Base-by-base conservation (phyloP, 306 rosid genomes). In the Gastrolobium villosum region DNA sequence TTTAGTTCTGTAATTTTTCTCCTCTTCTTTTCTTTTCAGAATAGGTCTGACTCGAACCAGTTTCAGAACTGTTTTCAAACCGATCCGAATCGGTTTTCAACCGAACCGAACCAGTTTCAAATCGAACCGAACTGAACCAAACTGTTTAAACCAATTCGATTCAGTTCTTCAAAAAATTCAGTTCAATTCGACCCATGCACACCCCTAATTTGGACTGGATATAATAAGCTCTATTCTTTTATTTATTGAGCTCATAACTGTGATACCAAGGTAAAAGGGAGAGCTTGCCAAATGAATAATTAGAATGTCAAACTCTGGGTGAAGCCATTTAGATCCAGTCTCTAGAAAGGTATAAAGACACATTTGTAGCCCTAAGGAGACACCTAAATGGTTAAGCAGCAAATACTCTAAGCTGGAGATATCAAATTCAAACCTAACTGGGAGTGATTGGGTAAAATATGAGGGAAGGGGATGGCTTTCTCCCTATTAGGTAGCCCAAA, bases 251-350 rank as follows among this genome's bases (percentile, higher is more conserved):
- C 64, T 50, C 34, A 50, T 36, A 70, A 40, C 9, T 15, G 28
- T 44, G 65, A 81, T 30, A 44, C 52, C 60, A 75, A 65, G 56
- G 53, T 57, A 76, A 76, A 76, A 53, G 37, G 73, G 44, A 57
- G 52, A 44, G 57, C 50, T 49, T 14, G 67, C 50, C 56, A 79
- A 68, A 54, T 37, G 28, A 62, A 70, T 61, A 44, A 79, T 37
- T 45, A 46, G 49, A 74, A 79, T 53, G 46, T 37, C 54, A 75
- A 75, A 53, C 45, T 49, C 40, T 26, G 40, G 61, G 56, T 13
- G 70, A 67, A 60, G 67, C 13, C 65, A 44, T 53, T 49, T 49
- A 3, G 20, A 49, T 70, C 46, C 72, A 56, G 36, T 72, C 72
- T 74, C 53, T 48, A 45, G 43, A 46, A 36, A 13, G 57, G 41